Evolutionary conservation across 177 flowering plant genomes (phyloP).

Genomic region (Vitis hybrid): DNA sequence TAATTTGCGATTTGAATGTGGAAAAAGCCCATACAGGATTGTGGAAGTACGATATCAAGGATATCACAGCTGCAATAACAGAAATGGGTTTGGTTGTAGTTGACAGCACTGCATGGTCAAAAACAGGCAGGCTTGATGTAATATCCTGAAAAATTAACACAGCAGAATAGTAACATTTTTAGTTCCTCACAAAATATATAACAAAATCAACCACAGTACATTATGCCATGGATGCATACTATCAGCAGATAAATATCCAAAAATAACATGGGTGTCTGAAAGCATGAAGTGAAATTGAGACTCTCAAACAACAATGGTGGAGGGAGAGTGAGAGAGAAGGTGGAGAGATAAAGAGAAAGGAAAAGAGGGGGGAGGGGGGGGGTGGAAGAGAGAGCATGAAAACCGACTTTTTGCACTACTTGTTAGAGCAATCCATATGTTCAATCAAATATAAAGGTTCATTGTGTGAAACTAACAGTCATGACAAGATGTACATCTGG

Average conservation of each 20-base stretch:
- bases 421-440: too few relatives aligned
- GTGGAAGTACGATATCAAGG: conserved; percentile 72
- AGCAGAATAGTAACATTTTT: not conserved
- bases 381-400: not conserved
- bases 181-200: not conserved
- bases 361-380: too few relatives aligned
- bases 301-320: too few relatives aligned
- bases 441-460: not conserved
- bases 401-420: not conserved
- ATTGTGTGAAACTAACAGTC: not conserved
- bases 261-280: too few relatives aligned
- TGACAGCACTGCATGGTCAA: conserved; percentile 77
- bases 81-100: conserved; percentile 70
- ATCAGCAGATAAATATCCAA: not conserved
- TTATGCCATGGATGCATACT: not conserved
- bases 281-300: too few relatives aligned
- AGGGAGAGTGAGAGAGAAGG: too few relatives aligned
- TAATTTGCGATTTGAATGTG: not conserved
- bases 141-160: conserved; percentile 45
- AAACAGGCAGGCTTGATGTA: conserved; percentile 42
- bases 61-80: conserved; percentile 60
- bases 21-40: conserved; percentile 52
- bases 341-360: too few relatives aligned
- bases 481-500: not conserved
- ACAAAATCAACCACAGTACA: not conserved